These are phyloP conservation scores for Wickerhamomyces hampshirensis DNA, from an alignment of 805 yeast genomes.

Conservation along the genomic window DNA sequence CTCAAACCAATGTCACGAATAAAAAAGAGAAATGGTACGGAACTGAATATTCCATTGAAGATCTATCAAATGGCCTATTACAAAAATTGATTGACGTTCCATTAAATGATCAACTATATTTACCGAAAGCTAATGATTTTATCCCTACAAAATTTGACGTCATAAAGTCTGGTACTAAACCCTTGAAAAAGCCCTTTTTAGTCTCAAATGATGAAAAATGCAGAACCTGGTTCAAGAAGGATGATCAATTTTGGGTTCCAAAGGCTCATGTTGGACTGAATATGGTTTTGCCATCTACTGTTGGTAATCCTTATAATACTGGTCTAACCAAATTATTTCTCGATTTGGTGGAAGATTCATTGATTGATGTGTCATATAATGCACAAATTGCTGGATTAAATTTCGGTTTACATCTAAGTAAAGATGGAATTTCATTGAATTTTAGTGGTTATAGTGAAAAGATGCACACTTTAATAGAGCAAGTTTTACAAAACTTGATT, in stretches of 20 bases:
- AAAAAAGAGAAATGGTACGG: conserved; percentile 84
- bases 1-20: conserved; percentile 47
- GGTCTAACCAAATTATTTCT: conserved; percentile 58
- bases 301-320: conserved; percentile 51
- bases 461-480: conserved; percentile 53
- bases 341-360: conserved; percentile 68
- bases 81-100: conserved; percentile 29
- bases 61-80: conserved; percentile 37
- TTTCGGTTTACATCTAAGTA: conserved; percentile 50
- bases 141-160: conserved; percentile 77
- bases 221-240: conserved; percentile 84
- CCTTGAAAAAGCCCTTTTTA: conserved; percentile 53
- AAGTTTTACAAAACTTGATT: conserved; percentile 51
- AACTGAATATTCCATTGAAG: conserved; percentile 59
- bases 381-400: conserved; percentile 79
- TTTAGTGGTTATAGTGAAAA: conserved; percentile 85
- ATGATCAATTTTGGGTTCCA: conserved; percentile 85
- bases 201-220: conserved; percentile 45
- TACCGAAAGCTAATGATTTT: conserved; percentile 75
- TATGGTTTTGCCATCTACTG: conserved; percentile 61
- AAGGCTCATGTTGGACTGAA: conserved; percentile 67
- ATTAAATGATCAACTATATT: conserved; percentile 35
- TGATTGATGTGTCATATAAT: conserved; percentile 74
- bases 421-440: conserved; percentile 67
- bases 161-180: conserved; percentile 33